phyloP scores from a whole-genome alignment of 805 yeast species.

The Monosporozyma aquatica region DNA sequence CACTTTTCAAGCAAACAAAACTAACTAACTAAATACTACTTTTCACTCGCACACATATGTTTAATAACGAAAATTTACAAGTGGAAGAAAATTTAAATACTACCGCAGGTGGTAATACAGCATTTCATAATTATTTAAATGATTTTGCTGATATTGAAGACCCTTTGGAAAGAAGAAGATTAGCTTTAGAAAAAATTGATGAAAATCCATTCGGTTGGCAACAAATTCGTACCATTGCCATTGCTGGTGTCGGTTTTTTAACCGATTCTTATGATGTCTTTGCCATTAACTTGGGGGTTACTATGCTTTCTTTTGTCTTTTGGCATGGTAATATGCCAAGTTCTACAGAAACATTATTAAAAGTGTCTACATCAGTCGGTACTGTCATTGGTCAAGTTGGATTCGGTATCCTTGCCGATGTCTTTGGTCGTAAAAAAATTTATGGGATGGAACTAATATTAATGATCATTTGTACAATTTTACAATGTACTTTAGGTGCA shows the following conservation, averaged over 20 bases:
- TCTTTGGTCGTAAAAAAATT: slow-evolving; percentile 74
- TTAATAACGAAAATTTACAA: no score
- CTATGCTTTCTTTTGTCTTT: slow-evolving; percentile 71
- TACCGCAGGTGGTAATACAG: slow-evolving; percentile 72
- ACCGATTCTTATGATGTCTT: slow-evolving; percentile 91
- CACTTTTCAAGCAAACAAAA: no score
- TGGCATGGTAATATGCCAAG: slow-evolving; percentile 58
- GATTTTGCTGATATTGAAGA: slow-evolving; percentile 77
- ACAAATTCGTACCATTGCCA: slow-evolving; percentile 69
- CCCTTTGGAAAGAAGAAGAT: slow-evolving; percentile 76
- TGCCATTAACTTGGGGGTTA: slow-evolving; percentile 73
- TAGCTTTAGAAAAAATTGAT: slow-evolving; percentile 77
- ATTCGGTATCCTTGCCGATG: slow-evolving; percentile 77
- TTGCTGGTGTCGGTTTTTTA: slow-evolving; percentile 90
- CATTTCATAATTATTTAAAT: slow-evolving; percentile 73
- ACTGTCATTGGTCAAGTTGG: slow-evolving; percentile 85
- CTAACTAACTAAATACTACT: no score
- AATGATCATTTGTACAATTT: slow-evolving; percentile 70
- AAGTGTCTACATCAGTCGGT: slow-evolving; percentile 88
- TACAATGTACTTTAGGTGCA: slow-evolving; percentile 65
- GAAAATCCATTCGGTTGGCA: slow-evolving; percentile 75
- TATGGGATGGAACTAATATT: slow-evolving; percentile 82
- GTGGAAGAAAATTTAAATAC: slow-evolving; percentile 10
- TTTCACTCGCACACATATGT: no score
- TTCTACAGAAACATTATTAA: slow-evolving; percentile 66